Base-by-base conservation (phyloP, 495 filamentous ascomycete genomes). In the Chaetomium cochliodes region DNA sequence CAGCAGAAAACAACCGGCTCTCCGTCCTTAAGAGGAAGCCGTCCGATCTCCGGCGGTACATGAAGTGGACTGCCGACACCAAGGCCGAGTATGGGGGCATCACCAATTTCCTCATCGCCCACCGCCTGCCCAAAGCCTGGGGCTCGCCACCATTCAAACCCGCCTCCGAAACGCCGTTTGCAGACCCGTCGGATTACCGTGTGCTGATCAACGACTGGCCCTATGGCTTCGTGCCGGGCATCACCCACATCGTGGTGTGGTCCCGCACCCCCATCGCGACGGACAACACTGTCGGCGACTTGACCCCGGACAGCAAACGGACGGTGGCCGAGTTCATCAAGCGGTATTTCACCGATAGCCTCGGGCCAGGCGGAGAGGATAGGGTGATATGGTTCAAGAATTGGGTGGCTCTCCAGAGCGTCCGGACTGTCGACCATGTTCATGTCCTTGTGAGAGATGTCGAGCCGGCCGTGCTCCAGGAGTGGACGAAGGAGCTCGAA, bases 361-460 rank as follows among this genome's bases (percentile, higher is more conserved):
- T 93, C 60, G 85, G 78, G 0, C 70, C 77, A 4, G 75, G 70
- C 26, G 77, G 76, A 33, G 76, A 80, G 28, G 81, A 85, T 7
- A 84, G 83, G 64, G 90, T 96, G 65, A 64, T 92, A 69, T 97
- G 91, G 90, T 96, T 96, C 72, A 96, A 96, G 83, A 97, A 97
- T 71, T 96, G 90, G 90, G 86, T 86, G 56, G 85, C 84, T n/a
- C 74, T 96, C 72, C 92, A 96, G 79, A 96, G 92, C 73, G 92
- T 97, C 55, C 79, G 89, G 58, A 84, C 86, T 8, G 76, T 96
- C 62, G 92, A 96, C 69, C 92, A 82, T 63, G 73, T 82, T 33
- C 80, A 82, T 64, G 79, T 92, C 16, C 74, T 92, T 63, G 78
- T 92, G 16, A 82, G 78, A 63, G 86, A 85, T 75, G 84, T 86